Evolutionary conservation across 139 green algal genomes (phyloP), one percentile per base, ranked within the genome.

Genomic region (Ettlia oleoabundans): DNA sequence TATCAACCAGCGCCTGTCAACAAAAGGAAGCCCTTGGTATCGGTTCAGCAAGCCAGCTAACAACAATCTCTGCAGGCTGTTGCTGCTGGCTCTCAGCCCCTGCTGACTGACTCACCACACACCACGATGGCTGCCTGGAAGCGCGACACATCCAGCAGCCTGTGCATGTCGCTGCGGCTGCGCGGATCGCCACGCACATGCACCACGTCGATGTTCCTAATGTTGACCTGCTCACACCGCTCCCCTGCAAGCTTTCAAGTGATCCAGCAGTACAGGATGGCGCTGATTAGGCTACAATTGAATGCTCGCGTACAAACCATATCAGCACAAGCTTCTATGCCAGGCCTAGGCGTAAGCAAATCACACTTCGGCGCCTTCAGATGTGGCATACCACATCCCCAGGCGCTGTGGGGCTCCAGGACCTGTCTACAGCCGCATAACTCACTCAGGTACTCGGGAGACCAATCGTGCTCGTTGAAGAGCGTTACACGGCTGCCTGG

Each of bases 401-500:
- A n/a, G n/a, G 47, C 47, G 47, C 47, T 24, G 47, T 15, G 47
- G 10, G 47, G 47, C 13, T 58, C 13, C 47, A 15, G 10, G 47
- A 15, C 47, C 15, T 58, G 47, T 58, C 15, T 58, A 15, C 13
- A 10, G 10, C 13, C 55, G 55, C 55, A 65, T 65, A 15, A 65
- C 79, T 37, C 67, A 79, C 67, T 35, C 53, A 86, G 40, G 13
- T 64, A 19, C 75, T 78, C 42, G 3, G 15, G 24, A 26, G 79
- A 28, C 68, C 73, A 72, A 26, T 47, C 28, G 64, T 93, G 83
- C 0, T 47, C 78, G 69, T 95, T 95, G 21, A 92, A 71, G 42
- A 95, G 86, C 21, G 82, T 85, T 52, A 95, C 82, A 33, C 87
- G 62, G 35, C 70, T 86, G 63, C 88, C 88, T 3, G 21, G 18